A percentile compares a stretch with the other conserved stretches of the same genome.
Evolutionary conservation across 2,329 filamentous ascomycete species (phyloP).

Genomic region (Penicillium fuscoglaucum): DNA sequence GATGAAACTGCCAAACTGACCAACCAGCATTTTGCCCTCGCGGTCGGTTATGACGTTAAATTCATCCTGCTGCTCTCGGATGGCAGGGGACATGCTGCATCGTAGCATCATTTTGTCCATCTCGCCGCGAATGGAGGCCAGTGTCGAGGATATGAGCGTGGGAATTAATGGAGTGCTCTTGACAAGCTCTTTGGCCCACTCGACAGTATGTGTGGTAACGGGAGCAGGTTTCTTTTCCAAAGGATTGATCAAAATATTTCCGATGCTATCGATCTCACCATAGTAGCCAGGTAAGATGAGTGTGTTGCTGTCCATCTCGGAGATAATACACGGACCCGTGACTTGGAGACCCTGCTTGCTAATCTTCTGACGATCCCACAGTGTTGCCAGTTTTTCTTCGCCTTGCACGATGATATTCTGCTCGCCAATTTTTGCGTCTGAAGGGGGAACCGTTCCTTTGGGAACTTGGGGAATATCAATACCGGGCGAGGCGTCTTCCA

Average conservation of each 20-base stretch:
- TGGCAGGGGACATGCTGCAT: constrained; percentile 53
- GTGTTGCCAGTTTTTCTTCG: constrained; percentile 41
- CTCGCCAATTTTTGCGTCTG: constrained; percentile 40
- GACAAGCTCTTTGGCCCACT: constrained; percentile 41
- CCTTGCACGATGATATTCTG: constrained; percentile 46
- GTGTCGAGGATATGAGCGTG: constrained; percentile 47
- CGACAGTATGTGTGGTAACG: constrained; percentile 36
- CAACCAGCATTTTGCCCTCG: constrained; percentile 53
- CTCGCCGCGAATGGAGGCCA: constrained; percentile 49
- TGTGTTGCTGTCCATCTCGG: constrained; percentile 55
- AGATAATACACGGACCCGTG: constrained; percentile 49
- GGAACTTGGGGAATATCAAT: constrained; percentile 41
- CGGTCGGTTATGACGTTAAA: constrained; percentile 56
- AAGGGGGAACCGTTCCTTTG: constrained; percentile 34
- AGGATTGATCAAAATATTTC: constrained; percentile 52
- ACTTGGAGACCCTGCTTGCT: constrained; percentile 44
- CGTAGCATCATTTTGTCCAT: constrained; percentile 56
- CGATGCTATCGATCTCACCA: constrained; percentile 50
- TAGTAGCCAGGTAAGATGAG: constrained; percentile 50
- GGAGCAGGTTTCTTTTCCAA: constrained; percentile 31
- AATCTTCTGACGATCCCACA: constrained; percentile 49
- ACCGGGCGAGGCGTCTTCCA: constrained; percentile 45
- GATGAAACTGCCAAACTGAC: constrained; percentile 55
- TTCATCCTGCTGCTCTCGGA: constrained; percentile 54
- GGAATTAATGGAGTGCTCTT: constrained; percentile 45